Percentiles rank a stretch among this genome's conserved stretches.
Evolutionary conservation across 495 filamentous ascomycete species (phyloP).

Genomic region (Penicillium riverlandense): DNA sequence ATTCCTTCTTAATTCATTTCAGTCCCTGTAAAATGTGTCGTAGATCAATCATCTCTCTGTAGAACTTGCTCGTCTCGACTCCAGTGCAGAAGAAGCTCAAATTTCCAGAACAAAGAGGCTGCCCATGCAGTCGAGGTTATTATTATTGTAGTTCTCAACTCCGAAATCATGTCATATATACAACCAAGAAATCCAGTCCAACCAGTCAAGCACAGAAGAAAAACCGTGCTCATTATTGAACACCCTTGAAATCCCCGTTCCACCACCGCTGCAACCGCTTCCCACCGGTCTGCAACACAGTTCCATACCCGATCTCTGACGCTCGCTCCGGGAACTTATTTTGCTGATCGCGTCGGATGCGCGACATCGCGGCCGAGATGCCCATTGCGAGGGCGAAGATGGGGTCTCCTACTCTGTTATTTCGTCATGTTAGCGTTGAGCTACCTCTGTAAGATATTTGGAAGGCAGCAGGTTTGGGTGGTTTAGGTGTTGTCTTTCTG

Average conservation of each 20-base stretch:
- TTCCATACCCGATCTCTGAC: slow-evolving; percentile 24
- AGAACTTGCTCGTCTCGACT: no score
- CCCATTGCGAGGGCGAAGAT: slow-evolving; percentile 82
- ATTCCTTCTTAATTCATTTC: slow-evolving; percentile 15
- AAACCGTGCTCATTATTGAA: slow-evolving; percentile 8
- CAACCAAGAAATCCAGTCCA: no score
- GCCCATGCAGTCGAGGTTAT: no score
- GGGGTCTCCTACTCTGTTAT: slow-evolving; percentile 64
- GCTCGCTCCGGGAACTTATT: slow-evolving; percentile 40
- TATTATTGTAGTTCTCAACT: no score
- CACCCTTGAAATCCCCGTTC: slow-evolving; percentile 34
- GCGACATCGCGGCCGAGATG: slow-evolving; percentile 46
- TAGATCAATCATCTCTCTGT: background rate
- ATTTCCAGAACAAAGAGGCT: no score
- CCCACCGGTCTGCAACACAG: slow-evolving; percentile 21
- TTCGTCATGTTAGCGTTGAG: background rate
- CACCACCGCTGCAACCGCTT: slow-evolving; percentile 35
- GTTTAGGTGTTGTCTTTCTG: no score
- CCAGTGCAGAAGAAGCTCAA: no score
- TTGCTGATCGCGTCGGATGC: slow-evolving; percentile 74
- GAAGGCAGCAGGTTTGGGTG: background rate
- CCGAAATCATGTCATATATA: no score
- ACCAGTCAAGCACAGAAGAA: background rate
- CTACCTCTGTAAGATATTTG: background rate
- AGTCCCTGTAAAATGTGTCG: background rate